Evolutionary conservation across 805 yeast species (phyloP), one percentile per base, ranked within the genome.

Genomic region (Torulaspora indica): DNA sequence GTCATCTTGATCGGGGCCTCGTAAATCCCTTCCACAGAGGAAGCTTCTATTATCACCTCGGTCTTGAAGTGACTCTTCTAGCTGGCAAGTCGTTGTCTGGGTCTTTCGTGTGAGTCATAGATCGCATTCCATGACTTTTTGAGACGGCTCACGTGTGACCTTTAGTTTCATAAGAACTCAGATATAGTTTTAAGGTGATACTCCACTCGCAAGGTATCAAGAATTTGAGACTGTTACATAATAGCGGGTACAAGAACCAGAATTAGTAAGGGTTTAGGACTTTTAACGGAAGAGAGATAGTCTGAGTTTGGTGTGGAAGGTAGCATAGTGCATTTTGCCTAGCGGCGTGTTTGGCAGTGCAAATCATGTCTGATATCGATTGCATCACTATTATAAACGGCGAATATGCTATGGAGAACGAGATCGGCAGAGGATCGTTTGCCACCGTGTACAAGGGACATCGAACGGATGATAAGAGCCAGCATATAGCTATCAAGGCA

Each of bases 361-460:
- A 10, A 23, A 38, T 24, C 22, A 42, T 42, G 48, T 23, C 52
- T 34, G 52, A 48, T 22, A 42, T 37, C 38, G 42, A 35, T 25
- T 32, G 39, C 18, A 20, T 36, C 39, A 45, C 42, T 20, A 41
- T 53, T 25, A 46, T 59, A 10, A 41, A 58, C 30, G 64, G 57
- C 17, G 56, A 53, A 35, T 64, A 62, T 40, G 42, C 53, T 12
- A 52, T 64, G 22, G 67, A 58, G 35, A 61, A 58, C 30, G 95
- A 89, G 63, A 91, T 93, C 42, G 98, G 98, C 18, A 81, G 85
- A 56, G 98, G 98, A 27, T 85, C 95, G 7, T 93, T 93, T 70
- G 98, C 98, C 56, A 84, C 82, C 49, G 98, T 93, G 20, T 91
- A 85, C 71, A 89, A 87, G 66, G 96, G 96, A 41, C 72, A 75